phyloP scores from a whole-genome alignment of 495 filamentous ascomycete species.

The Bathelium albidoporum region DNA sequence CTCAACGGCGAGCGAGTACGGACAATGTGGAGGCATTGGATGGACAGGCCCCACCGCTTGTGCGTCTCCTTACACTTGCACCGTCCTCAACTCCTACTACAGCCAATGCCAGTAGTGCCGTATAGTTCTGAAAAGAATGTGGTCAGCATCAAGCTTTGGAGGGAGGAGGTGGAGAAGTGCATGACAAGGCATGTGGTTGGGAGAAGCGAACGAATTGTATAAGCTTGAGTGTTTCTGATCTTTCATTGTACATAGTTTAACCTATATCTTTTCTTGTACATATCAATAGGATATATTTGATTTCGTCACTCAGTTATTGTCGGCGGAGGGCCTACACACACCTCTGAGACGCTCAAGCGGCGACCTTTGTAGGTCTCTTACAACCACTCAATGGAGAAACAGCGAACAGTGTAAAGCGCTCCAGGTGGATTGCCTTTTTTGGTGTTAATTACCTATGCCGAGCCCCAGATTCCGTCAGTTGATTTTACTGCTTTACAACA shows the following conservation, averaged over 20 bases:
- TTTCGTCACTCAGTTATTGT: neutral
- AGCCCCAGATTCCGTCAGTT: too few species aligned
- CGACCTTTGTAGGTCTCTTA: too few species aligned
- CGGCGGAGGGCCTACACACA: too few species aligned
- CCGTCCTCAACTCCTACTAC: slow-evolving; percentile 18
- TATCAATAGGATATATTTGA: neutral
- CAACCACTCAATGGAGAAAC: too few species aligned
- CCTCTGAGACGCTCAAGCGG: too few species aligned
- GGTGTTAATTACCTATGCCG: too few species aligned
- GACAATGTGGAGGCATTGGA: slow-evolving; percentile 19
- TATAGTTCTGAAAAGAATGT: neutral
- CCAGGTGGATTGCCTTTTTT: too few species aligned
- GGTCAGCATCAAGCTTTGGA: neutral
- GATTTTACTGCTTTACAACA: too few species aligned
- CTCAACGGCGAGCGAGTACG: neutral
- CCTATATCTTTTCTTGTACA: neutral
- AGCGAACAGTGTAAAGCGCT: too few species aligned
- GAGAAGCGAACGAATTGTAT: neutral
- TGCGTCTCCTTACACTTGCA: slow-evolving; percentile 15
- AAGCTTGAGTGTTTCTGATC: neutral
- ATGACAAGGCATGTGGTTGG: neutral
- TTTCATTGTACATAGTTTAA: neutral
- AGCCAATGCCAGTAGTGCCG: slow-evolving; percentile 13
- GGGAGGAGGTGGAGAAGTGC: neutral
- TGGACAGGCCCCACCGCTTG: slow-evolving; percentile 17